Percentiles rank a stretch among this genome's conserved stretches.
Conservation (phyloP, 768 basidiomycete genomes). For the Calocera viscosa region DNA sequence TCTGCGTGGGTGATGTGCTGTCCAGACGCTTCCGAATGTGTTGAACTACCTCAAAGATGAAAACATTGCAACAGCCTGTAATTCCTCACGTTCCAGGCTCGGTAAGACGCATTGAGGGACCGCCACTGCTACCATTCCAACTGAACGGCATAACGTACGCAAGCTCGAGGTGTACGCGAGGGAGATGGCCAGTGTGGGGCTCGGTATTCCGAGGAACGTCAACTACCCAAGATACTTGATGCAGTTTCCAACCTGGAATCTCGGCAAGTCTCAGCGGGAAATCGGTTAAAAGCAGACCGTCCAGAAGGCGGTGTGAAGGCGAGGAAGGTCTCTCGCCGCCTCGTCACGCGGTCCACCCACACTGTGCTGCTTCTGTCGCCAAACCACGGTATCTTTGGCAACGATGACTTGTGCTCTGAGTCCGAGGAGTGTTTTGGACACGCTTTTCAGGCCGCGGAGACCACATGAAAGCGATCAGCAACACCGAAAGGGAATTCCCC, state of each 20-base stretch:
- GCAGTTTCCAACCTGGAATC: constrained; percentile 94
- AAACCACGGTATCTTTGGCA: constrained; percentile 95
- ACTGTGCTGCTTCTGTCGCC: constrained; percentile 96
- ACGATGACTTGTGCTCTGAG: constrained; percentile 95
- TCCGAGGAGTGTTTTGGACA: constrained; percentile 97
- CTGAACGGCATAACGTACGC: constrained; percentile 89
- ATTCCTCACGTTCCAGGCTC: constrained; percentile 89
- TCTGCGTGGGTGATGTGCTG: constrained; percentile 91
- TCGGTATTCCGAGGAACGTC: constrained; percentile 65
- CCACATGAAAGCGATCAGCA: constrained; percentile 99
- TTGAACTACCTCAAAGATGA: constrained; percentile 92
- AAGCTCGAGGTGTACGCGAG: constrained; percentile 96
- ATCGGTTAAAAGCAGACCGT: constrained; percentile 93
- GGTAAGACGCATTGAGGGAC: constrained; percentile 88
- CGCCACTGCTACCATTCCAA: constrained; percentile 93
- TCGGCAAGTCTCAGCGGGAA: constrained; percentile 92
- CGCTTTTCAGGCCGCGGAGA: constrained; percentile 94
- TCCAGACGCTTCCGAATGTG: constrained; percentile 93
- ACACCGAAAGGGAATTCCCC: constrained; percentile 91
- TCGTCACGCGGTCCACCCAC: constrained; percentile 96
- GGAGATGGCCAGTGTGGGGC: constrained; percentile 89
- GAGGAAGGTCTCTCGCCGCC: constrained; percentile 93
- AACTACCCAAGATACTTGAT: constrained; percentile 95
- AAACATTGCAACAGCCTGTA: constrained; percentile 97
- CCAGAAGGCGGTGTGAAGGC: constrained; percentile 93